Evolutionary conservation across 2,329 filamentous ascomycete species (phyloP).

Genomic region (Aspergillus quadrilineatus): DNA sequence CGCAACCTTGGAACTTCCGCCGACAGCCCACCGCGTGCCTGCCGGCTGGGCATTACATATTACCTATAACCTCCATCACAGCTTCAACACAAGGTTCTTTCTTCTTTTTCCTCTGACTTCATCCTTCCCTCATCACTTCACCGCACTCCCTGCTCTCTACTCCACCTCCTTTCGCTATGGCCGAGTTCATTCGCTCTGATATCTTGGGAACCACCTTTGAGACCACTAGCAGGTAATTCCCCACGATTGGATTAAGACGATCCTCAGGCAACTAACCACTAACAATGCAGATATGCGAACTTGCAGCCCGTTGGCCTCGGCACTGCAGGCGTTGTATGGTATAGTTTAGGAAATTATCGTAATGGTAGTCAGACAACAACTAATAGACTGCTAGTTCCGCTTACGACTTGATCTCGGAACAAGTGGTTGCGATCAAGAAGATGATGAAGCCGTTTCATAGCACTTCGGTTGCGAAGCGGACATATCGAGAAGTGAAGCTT

Average conservation of each 20-base stretch:
- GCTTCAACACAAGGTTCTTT: not conserved
- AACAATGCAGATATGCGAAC: slow-evolving; percentile 75
- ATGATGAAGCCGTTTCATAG: slow-evolving; percentile 99
- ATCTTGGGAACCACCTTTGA: slow-evolving; percentile 99
- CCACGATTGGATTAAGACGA: not conserved
- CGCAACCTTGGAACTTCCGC: not conserved
- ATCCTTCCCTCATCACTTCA: not conserved
- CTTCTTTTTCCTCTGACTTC: not conserved
- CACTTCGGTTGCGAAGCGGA: slow-evolving; percentile 91
- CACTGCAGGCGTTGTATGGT: slow-evolving; percentile 97
- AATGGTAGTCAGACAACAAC: not conserved
- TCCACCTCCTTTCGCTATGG: slow-evolving; percentile 63
- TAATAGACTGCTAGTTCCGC: slow-evolving; percentile 66
- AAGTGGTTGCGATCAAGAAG: slow-evolving; percentile 98
- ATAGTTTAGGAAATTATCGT: slow-evolving; percentile 27
- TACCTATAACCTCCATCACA: not conserved
- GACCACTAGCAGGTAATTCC: slow-evolving; percentile 79
- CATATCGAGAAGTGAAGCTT: slow-evolving; percentile 94
- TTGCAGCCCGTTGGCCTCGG: slow-evolving; percentile 98
- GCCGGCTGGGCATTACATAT: not conserved
- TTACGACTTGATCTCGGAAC: slow-evolving; percentile 92
- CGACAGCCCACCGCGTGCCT: not conserved
- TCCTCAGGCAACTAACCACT: slow-evolving; percentile 23
- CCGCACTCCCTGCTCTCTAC: not conserved
- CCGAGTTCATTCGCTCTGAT: slow-evolving; percentile 97